Conservation (phyloP, 345 rosid species). For the Populus alba region DNA sequence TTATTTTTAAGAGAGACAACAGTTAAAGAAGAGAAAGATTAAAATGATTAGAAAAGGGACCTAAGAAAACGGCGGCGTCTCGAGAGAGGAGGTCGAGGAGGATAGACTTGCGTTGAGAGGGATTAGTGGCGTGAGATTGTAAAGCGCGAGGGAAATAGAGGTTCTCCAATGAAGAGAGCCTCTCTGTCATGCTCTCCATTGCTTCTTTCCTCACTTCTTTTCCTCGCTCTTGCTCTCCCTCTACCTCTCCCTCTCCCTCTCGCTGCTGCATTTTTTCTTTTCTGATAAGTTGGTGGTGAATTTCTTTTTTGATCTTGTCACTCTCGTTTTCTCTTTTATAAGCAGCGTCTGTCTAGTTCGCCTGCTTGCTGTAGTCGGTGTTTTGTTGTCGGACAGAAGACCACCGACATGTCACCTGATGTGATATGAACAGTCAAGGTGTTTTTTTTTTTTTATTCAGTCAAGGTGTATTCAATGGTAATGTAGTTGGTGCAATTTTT, state of each 20-base stretch:
- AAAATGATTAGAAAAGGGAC: constrained; percentile 21
- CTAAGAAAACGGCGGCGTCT: constrained; percentile 81
- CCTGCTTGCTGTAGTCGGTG: too few relatives aligned
- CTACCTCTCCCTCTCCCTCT: background rate
- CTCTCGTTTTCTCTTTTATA: background rate
- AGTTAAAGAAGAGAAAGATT: background rate
- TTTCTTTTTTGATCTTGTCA: background rate
- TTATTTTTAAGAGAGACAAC: too few relatives aligned
- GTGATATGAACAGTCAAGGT: too few relatives aligned
- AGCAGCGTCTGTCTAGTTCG: too few relatives aligned
- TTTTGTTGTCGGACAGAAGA: too few relatives aligned
- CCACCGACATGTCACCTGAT: too few relatives aligned
- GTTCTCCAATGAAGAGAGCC: constrained; percentile 60
- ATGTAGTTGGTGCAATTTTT: too few relatives aligned
- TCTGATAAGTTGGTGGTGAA: background rate
- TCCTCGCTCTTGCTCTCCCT: background rate
- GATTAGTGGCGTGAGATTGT: constrained; percentile 42
- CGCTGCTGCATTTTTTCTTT: background rate
- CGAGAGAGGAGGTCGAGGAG: constrained; percentile 86
- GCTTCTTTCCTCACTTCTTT: constrained; percentile 31
- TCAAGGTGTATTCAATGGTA: too few relatives aligned
- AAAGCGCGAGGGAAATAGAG: constrained; percentile 90
- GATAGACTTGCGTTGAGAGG: constrained; percentile 72
- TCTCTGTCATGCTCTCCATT: constrained; percentile 57
- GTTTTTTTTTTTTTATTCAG: too few relatives aligned